Evolutionary conservation across 352 stramenopile genomes (phyloP).

Genomic region (Globisporangium uncinulatum): DNA sequence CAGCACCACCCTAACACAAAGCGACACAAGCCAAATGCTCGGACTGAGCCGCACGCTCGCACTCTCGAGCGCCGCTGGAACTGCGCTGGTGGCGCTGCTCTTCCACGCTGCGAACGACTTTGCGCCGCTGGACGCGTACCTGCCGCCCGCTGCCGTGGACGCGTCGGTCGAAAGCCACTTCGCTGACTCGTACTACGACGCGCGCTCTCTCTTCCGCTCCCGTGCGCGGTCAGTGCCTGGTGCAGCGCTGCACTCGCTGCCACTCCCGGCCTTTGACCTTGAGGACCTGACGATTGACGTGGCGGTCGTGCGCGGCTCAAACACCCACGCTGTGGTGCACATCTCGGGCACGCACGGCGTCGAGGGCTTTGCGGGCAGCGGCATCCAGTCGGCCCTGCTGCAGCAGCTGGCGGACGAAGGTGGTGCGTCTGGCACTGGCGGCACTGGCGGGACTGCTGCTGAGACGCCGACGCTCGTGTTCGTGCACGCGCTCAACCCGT

Average conservation of each 20-base stretch:
- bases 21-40: background rate
- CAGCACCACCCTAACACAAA: too few species aligned
- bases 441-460: background rate
- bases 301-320: constrained; percentile 20
- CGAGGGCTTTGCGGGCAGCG: constrained; percentile 44
- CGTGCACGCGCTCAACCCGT: constrained; percentile 83
- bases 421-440: too few species aligned
- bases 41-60: background rate
- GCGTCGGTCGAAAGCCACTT: constrained; percentile 18
- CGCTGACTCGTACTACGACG: constrained; percentile 25
- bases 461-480: constrained; percentile 54
- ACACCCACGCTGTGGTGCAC: constrained; percentile 24
- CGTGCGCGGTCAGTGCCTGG: constrained; percentile 6
- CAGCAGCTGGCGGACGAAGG: constrained; percentile 3
- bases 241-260: constrained; percentile 19
- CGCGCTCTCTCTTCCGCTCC: constrained; percentile 23
- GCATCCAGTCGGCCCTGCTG: constrained; percentile 24
- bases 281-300: constrained; percentile 35
- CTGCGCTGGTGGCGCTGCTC: constrained; percentile 11
- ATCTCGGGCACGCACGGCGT: constrained; percentile 46
- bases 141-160: constrained; percentile 8
- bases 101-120: constrained; percentile 20
- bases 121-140: constrained; percentile 14
- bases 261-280: constrained; percentile 10
- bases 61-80: constrained; percentile 4